These are phyloP conservation scores for Phyllosticta paracitricarpa DNA, from an alignment of 2,329 filamentous ascomycete genomes.

Conservation along the genomic window DNA sequence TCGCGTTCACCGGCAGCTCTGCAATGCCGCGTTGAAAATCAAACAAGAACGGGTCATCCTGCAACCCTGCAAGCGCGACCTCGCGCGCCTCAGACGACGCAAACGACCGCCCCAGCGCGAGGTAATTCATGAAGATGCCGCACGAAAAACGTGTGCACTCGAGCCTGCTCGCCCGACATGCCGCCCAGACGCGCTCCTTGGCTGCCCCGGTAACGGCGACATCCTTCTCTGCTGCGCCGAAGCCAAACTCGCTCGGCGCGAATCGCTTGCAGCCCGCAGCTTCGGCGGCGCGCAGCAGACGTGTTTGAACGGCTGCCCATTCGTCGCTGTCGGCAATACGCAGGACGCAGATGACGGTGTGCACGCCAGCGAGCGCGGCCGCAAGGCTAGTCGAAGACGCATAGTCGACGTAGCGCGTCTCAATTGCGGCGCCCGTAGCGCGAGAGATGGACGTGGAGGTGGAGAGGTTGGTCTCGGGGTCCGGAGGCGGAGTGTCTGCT, in stretches of 20 bases:
- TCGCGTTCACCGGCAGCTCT: slow-evolving; percentile 16
- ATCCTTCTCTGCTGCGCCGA: slow-evolving; percentile 15
- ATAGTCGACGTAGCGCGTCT: slow-evolving; percentile 22
- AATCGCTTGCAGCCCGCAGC: slow-evolving; percentile 42
- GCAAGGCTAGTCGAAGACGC: slow-evolving; percentile 14
- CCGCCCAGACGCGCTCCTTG: slow-evolving; percentile 19
- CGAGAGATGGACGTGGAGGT: neutral
- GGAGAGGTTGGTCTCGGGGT: neutral
- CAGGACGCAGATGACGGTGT: slow-evolving; percentile 19
- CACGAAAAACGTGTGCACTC: slow-evolving; percentile 23
- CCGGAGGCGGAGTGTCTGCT: slow-evolving; percentile 10
- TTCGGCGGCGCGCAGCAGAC: slow-evolving; percentile 40
- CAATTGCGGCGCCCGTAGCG: slow-evolving; percentile 7
- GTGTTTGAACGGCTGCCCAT: slow-evolving; percentile 31
- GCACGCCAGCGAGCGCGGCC: slow-evolving; percentile 15
- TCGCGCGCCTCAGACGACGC: slow-evolving; percentile 10
- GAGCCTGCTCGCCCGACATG: slow-evolving; percentile 17
- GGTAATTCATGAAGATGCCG: slow-evolving; percentile 29
- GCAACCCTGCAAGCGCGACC: slow-evolving; percentile 17
- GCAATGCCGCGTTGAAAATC: slow-evolving; percentile 16
- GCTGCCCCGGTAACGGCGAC: slow-evolving; percentile 14
- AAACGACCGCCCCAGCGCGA: slow-evolving; percentile 17
- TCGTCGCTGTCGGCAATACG: slow-evolving; percentile 15
- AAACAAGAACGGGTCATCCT: slow-evolving; percentile 14
- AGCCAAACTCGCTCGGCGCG: slow-evolving; percentile 41